Percentiles rank a stretch among this genome's conserved stretches.
Evolutionary conservation across 495 filamentous ascomycete species (phyloP).

Genomic region (Podospora bellae-mahoneyi): DNA sequence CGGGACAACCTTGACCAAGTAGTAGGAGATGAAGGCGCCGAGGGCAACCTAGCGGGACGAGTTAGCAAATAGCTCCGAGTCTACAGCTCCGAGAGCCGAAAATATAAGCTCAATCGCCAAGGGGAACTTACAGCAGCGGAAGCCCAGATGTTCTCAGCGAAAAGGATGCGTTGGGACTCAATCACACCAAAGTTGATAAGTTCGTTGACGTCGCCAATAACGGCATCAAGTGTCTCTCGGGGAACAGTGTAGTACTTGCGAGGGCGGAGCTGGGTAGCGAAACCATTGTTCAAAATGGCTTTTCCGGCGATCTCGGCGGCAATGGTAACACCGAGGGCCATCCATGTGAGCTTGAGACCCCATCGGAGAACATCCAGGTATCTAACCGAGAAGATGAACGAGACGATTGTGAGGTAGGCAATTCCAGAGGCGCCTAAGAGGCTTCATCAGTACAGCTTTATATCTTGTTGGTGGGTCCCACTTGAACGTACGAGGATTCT

Average conservation of each 20-base stretch:
- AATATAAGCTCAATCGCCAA: constrained; percentile 9
- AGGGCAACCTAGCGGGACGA: constrained; percentile 31
- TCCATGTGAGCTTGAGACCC: constrained; percentile 79
- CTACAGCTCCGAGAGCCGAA: constrained; percentile 10
- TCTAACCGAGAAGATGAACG: constrained; percentile 82
- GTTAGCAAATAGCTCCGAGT: constrained; percentile 20
- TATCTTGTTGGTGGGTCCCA: constrained; percentile 38
- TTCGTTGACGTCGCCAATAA: constrained; percentile 83
- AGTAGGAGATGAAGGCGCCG: constrained; percentile 82
- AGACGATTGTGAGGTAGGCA: constrained; percentile 68
- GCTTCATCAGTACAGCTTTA: constrained; percentile 40
- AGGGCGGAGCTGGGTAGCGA: constrained; percentile 83
- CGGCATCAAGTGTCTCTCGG: constrained; percentile 72
- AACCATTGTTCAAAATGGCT: constrained; percentile 67
- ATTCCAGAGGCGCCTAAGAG: constrained; percentile 73
- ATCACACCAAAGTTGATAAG: constrained; percentile 96
- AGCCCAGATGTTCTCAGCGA: constrained; percentile 84
- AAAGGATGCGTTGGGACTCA: constrained; percentile 91
- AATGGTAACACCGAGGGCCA: constrained; percentile 63
- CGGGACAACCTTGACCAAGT: constrained; percentile 88
- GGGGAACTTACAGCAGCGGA: constrained; percentile 69
- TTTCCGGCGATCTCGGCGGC: constrained; percentile 73
- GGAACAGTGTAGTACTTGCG: constrained; percentile 89
- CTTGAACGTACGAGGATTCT: constrained; percentile 52
- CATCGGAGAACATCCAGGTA: constrained; percentile 88